Evolutionary conservation across 169 alveolate genomes (phyloP).

Genomic region (Blepharisma undulans): DNA sequence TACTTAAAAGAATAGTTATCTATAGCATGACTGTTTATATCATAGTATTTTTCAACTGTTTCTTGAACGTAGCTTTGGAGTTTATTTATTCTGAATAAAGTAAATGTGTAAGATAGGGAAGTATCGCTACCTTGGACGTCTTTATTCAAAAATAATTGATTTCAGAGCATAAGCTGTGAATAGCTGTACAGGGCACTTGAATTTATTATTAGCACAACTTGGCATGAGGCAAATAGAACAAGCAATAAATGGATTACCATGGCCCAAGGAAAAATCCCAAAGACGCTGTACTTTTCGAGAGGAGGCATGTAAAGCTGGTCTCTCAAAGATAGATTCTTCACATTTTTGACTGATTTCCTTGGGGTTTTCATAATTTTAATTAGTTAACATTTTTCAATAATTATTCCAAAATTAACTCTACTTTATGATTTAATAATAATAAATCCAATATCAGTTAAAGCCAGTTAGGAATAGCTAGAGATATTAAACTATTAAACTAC

Average conservation of each 20-base stretch:
- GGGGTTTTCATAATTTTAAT: background rate
- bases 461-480: background rate
- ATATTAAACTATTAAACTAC: background rate
- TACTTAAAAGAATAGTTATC: background rate
- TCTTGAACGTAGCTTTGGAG: background rate
- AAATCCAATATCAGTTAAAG: background rate
- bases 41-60: constrained; percentile 7
- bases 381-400: background rate
- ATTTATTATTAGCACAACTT: background rate
- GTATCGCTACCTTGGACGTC: background rate
- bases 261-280: constrained; percentile 31
- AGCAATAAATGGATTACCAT: constrained; percentile 11
- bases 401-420: background rate
- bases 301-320: constrained; percentile 16
- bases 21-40: constrained; percentile 11
- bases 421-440: background rate
- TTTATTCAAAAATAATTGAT: background rate
- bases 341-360: background rate
- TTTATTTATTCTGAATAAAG: background rate
- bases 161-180: background rate
- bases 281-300: background rate
- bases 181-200: background rate
- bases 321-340: background rate
- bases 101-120: background rate
- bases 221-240: background rate